Base-by-base conservation (phyloP, 176 grass and related monocot species). In the Avena eriantha region DNA sequence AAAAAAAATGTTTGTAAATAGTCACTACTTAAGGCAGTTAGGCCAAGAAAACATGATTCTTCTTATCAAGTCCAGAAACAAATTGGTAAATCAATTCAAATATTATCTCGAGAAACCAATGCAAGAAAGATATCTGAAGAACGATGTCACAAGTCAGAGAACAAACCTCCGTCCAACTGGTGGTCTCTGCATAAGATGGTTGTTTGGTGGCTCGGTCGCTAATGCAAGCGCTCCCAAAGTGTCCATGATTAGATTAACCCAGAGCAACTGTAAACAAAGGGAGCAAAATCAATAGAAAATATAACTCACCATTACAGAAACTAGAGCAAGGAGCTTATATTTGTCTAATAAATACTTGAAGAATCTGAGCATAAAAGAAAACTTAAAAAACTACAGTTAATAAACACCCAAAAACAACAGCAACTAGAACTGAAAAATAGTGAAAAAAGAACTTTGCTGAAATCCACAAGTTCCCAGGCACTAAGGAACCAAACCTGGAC, bases 201-300 rank as follows among this genome's bases (percentile, higher is more conserved):
- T 82, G 1, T 90, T 96, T 7, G 97, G 97, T 50, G 85, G 93
- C 81, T 96, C 97, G 13, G 97, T 98, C 24, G 97, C 97, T 88
- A 98, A 90, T 76, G 97, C 97, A 90, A 98, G 92, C 16, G 97
- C 97, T 69, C 97, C 97, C 70, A 98, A 84, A 21, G 97, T 98
- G 82, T 98, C 94, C 97, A 98, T 98, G 72, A 98, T 98, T 70
- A 98, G 80, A 43, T 98, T 98, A 69, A 98, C 92, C 97, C 97
- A 98, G 22, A 98, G 89, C 54, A 98, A 75, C 92, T 98, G 82
- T 87, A 79, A 89, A 66, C 21, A 39, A 77, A 80, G 18, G n/a
- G n/a, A 17, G 22, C 2, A 7, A 19, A 73, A 88, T 16, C 53
- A 67, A 88, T 22, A 61, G 51, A 54, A 78, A 76, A 68, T 31